Evolutionary conservation across 176 grass and related monocot species (phyloP).

Genomic region (Phyllostachys edulis): DNA sequence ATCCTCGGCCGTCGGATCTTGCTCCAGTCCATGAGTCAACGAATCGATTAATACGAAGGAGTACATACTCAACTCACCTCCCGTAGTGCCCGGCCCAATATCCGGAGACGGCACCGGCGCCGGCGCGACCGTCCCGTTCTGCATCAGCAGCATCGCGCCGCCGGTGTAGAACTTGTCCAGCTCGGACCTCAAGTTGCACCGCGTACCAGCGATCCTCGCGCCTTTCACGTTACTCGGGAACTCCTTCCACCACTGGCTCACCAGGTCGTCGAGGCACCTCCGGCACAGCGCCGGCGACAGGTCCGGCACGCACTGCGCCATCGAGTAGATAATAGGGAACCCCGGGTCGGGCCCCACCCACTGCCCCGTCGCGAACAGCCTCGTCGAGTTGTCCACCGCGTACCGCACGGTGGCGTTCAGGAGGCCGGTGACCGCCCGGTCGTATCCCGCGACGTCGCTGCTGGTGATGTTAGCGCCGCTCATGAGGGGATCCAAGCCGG

Average conservation of each 20-base stretch:
- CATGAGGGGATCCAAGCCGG: neutral
- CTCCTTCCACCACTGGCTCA: neutral
- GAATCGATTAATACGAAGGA: neutral
- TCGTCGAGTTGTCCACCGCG: constrained; percentile 2
- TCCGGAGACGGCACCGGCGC: constrained; percentile 11
- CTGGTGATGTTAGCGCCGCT: neutral
- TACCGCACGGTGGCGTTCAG: neutral
- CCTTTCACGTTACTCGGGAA: neutral
- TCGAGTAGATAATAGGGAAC: neutral
- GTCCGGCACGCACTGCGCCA: constrained; percentile 24
- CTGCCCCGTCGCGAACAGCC: neutral
- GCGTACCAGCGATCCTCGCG: constrained; percentile 24
- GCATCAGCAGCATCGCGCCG: constrained; percentile 8
- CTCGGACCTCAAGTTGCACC: constrained; percentile 48
- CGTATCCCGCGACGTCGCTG: neutral
- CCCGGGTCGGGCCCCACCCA: neutral
- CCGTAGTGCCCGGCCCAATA: neutral
- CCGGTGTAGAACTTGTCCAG: constrained; percentile 36
- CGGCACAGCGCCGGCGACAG: neutral
- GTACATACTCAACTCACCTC: neutral
- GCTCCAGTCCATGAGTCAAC: neutral
- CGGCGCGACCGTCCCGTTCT: neutral
- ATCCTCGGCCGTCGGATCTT: no score
- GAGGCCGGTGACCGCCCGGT: neutral
- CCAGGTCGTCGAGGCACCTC: neutral